A percentile compares a stretch with the other conserved stretches of the same genome.
Conservation (phyloP, 495 filamentous ascomycete species). For the Recurvomyces mirabilis region DNA sequence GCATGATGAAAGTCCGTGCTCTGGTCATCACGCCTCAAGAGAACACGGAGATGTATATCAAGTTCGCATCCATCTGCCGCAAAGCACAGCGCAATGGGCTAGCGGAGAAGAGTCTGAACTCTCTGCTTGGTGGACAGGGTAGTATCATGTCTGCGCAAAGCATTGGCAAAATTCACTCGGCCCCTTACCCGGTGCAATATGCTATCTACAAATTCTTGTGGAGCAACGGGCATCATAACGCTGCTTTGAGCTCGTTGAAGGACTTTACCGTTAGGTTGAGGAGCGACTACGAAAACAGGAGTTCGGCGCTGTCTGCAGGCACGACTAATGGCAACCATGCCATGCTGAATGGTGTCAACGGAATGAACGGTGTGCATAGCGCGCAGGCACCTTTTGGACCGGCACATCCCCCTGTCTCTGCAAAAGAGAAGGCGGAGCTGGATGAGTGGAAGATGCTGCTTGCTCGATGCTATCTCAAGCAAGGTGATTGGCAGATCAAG, state of each 20-base stretch:
- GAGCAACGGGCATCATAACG: conserved; percentile 60
- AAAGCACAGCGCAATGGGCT: conserved; percentile 90
- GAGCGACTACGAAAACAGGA: conserved; percentile 53
- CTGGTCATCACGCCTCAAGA: conserved; percentile 83
- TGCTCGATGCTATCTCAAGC: conserved; percentile 87
- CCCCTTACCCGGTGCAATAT: conserved; percentile 61
- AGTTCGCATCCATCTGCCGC: conserved; percentile 93
- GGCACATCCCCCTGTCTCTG: conserved; percentile 1
- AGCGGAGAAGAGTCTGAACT: conserved; percentile 90
- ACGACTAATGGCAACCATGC: conserved; percentile 26
- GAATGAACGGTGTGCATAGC: conserved; percentile 40
- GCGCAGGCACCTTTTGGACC: conserved; percentile 25
- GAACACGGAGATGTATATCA: conserved; percentile 98
- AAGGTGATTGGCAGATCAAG: conserved; percentile 87
- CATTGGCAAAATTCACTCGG: conserved; percentile 25
- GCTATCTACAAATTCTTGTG: conserved; percentile 91
- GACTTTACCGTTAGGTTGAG: conserved; percentile 71
- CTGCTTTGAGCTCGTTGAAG: conserved; percentile 65
- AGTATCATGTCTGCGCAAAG: conserved; percentile 20
- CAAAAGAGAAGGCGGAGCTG: conserved; percentile 27
- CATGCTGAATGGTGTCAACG: conserved; percentile 43
- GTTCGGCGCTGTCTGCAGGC: conserved; percentile 39
- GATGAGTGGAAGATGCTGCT: conserved; percentile 64
- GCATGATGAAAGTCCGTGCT: conserved; percentile 89
- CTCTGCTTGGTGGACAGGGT: conserved; percentile 48